Evolutionary conservation across 2,329 filamentous ascomycete genomes (phyloP).

Genomic region (Alternaria brassicae): DNA sequence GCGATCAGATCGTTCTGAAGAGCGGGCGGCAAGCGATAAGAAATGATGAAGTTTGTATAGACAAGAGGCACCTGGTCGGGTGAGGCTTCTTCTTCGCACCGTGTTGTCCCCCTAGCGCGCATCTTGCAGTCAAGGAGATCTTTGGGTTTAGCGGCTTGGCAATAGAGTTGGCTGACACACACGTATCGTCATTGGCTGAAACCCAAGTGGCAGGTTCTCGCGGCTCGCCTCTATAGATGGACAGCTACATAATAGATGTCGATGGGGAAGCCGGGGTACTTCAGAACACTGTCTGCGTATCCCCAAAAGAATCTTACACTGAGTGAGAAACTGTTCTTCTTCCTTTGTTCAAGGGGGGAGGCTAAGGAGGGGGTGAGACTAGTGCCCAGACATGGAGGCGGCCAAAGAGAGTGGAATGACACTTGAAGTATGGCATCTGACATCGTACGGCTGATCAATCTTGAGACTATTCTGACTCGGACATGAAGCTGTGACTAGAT

Average conservation of each 20-base stretch:
- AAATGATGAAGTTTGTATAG: slow-evolving; percentile 4
- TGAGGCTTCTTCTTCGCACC: slow-evolving; percentile 20
- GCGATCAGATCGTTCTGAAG: not conserved
- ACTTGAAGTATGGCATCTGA: not conserved
- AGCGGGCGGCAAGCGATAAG: slow-evolving; percentile 5
- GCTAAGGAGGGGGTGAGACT: not conserved
- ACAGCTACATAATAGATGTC: not conserved
- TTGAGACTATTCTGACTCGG: not conserved
- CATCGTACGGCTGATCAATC: not conserved
- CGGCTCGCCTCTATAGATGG: not conserved
- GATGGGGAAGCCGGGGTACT: not conserved
- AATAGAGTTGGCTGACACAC: slow-evolving; percentile 8
- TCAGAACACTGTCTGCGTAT: too few species aligned
- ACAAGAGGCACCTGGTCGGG: slow-evolving; percentile 15
- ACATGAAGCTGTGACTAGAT: slow-evolving; percentile 1
- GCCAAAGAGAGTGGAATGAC: not conserved
- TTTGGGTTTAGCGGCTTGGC: slow-evolving; percentile 16
- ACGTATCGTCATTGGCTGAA: slow-evolving; percentile 10
- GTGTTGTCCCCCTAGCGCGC: slow-evolving; percentile 22
- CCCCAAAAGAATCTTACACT: not conserved
- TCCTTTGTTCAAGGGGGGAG: not conserved
- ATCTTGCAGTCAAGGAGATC: slow-evolving; percentile 2
- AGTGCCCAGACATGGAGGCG: not conserved
- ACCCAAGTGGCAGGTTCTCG: not conserved
- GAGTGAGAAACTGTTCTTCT: not conserved